These are phyloP conservation scores for Pseudozyma hubeiensis DNA, from an alignment of 1,284 basidiomycete species.

Conservation along the genomic window DNA sequence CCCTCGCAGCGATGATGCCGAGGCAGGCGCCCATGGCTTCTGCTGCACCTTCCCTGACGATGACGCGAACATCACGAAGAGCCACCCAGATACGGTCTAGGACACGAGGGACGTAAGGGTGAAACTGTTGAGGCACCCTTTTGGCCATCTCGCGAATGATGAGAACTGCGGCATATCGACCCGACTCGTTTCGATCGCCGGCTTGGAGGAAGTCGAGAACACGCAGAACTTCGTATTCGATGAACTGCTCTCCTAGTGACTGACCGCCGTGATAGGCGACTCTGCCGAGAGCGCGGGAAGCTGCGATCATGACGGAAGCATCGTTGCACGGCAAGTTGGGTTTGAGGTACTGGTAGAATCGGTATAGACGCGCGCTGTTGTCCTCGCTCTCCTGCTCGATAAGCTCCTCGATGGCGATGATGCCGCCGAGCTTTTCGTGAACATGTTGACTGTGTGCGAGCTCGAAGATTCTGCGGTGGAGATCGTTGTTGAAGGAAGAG, in stretches of 20 bases:
- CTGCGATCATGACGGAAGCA: constrained; percentile 86
- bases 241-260: constrained; percentile 85
- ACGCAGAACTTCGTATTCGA: constrained; percentile 84
- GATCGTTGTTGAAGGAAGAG: constrained; percentile 68
- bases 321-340: constrained; percentile 84
- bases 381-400: constrained; percentile 53
- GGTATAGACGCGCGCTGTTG: constrained; percentile 78
- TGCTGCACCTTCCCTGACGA: constrained; percentile 65
- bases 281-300: constrained; percentile 84
- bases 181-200: constrained; percentile 70
- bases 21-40: constrained; percentile 68
- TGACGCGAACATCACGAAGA: constrained; percentile 62
- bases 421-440: constrained; percentile 81
- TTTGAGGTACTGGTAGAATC: constrained; percentile 92
- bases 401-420: constrained; percentile 77
- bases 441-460: constrained; percentile 82
- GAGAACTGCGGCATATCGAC: constrained; percentile 68
- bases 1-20: constrained; percentile 63
- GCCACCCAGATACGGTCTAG: constrained; percentile 68
- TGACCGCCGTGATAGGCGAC: constrained; percentile 84
- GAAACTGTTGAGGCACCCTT: constrained; percentile 67
- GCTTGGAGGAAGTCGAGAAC: constrained; percentile 78
- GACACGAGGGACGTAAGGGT: constrained; percentile 63
- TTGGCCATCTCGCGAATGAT: constrained; percentile 67
- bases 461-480: constrained; percentile 82